Conservation (phyloP, 1,139 yeast genomes). For the Hansenula sp. region DNA sequence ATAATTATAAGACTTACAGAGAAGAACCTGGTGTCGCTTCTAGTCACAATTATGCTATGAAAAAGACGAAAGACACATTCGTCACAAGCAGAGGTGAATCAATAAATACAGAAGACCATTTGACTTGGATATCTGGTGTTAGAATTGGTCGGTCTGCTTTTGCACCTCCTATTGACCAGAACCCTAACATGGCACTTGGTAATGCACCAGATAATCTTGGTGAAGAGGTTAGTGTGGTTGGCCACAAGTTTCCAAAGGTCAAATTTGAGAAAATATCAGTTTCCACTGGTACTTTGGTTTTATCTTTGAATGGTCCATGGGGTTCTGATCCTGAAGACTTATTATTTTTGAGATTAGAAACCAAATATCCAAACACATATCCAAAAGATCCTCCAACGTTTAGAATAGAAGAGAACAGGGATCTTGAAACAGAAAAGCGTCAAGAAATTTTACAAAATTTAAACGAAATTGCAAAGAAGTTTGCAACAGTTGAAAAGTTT, state of each 20-base stretch:
- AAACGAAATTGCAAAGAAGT: constrained; percentile 51
- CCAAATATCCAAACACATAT: constrained; percentile 65
- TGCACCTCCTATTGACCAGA: constrained; percentile 26
- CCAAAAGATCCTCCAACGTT: constrained; percentile 63
- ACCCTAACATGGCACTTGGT: constrained; percentile 31
- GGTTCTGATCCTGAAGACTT: constrained; percentile 47
- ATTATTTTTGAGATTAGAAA: constrained; percentile 64
- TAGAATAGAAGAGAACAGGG: constrained; percentile 74
- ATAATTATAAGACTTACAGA: constrained; percentile 44
- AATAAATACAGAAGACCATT: constrained; percentile 51
- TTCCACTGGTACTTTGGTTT: constrained; percentile 71
- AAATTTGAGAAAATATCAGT: constrained; percentile 85
- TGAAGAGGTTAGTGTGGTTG: constrained; percentile 86
- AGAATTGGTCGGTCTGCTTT: constrained; percentile 57
- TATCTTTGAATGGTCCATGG: constrained; percentile 81
- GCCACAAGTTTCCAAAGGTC: constrained; percentile 85
- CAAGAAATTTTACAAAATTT: constrained; percentile 48
- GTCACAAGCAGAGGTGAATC: constrained; percentile 32
- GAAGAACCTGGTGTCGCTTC: constrained; percentile 38
- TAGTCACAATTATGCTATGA: constrained; percentile 16
- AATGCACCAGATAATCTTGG: constrained; percentile 70
- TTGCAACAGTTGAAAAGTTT: constrained; percentile 53
- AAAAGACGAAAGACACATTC: constrained; percentile 29
- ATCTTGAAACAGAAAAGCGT: constrained; percentile 44
- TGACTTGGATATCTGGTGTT: constrained; percentile 94